Evolutionary conservation across 306 rosid species (phyloP).

Genomic region (Gillenia trifoliata): DNA sequence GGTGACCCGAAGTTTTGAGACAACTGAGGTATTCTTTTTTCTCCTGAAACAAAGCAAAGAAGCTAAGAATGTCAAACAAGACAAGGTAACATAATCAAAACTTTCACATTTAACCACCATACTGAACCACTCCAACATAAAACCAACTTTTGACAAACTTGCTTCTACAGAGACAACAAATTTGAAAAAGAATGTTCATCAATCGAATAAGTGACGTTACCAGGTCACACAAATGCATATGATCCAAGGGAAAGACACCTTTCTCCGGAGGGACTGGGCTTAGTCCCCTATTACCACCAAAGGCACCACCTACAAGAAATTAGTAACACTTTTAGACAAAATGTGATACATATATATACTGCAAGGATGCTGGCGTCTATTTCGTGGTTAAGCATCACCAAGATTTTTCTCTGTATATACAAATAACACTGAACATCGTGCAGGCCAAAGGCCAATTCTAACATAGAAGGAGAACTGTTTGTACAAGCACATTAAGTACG

Average conservation of each 20-base stretch:
- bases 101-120: neutral
- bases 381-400: neutral
- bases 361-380: neutral
- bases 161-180: neutral
- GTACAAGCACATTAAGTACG: neutral
- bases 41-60: conserved; percentile 51
- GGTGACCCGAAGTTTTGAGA: conserved; percentile 61
- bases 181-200: neutral
- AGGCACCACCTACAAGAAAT: conserved; percentile 71
- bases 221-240: conserved; percentile 86
- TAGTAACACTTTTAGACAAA: neutral
- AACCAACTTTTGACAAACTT: neutral
- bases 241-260: conserved; percentile 95
- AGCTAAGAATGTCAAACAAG: neutral
- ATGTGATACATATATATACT: neutral
- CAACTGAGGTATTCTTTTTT: conserved; percentile 78
- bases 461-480: neutral
- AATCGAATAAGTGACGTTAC: conserved; percentile 32
- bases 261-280: conserved; percentile 95
- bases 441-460: neutral
- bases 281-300: conserved; percentile 92
- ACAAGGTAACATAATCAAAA: neutral
- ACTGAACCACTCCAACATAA: neutral
- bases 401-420: neutral
- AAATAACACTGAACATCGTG: neutral